Evolutionary conservation across 2,329 filamentous ascomycete genomes (phyloP).

Genomic region (Albifimbria verrucaria): DNA sequence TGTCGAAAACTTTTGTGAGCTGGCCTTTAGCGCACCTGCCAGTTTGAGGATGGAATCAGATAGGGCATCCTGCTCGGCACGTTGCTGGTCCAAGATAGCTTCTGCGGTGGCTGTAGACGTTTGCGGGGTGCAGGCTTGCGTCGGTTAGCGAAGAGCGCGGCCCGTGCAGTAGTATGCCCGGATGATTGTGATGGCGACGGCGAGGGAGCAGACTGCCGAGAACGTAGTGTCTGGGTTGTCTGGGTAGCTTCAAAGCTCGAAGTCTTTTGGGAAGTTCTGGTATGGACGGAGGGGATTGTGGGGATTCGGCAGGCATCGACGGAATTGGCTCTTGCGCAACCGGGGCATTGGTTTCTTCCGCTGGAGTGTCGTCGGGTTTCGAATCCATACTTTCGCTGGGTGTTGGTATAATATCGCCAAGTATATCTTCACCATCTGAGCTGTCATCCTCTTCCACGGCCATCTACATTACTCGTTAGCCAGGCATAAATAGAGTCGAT

Average conservation of each 20-base stretch:
- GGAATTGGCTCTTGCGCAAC: background rate
- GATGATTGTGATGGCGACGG: constrained; percentile 15
- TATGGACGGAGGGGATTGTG: constrained; percentile 18
- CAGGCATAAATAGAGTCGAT: background rate
- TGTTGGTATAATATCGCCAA: constrained; percentile 52
- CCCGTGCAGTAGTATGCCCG: constrained; percentile 33
- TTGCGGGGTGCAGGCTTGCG: constrained; percentile 31
- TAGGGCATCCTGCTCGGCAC: constrained; percentile 77
- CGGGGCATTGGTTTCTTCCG: constrained; percentile 16
- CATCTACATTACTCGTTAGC: constrained; percentile 22
- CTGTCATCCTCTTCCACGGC: constrained; percentile 32
- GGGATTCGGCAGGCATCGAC: background rate
- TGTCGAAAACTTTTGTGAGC: constrained; percentile 67
- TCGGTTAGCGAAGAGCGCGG: constrained; percentile 41
- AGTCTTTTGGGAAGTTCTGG: constrained; percentile 7
- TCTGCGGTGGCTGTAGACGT: constrained; percentile 57
- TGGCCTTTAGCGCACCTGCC: constrained; percentile 73
- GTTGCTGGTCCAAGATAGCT: constrained; percentile 71
- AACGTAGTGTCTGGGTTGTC: constrained; percentile 31
- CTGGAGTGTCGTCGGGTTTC: constrained; percentile 22
- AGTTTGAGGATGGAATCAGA: constrained; percentile 79
- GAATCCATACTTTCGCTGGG: constrained; percentile 51
- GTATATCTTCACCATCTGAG: constrained; percentile 55
- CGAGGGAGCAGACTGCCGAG: constrained; percentile 22
- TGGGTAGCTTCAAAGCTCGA: constrained; percentile 22